These are phyloP conservation scores for Microbotryum saponariae DNA, from an alignment of 1,284 basidiomycete genomes.

Conservation along the genomic window DNA sequence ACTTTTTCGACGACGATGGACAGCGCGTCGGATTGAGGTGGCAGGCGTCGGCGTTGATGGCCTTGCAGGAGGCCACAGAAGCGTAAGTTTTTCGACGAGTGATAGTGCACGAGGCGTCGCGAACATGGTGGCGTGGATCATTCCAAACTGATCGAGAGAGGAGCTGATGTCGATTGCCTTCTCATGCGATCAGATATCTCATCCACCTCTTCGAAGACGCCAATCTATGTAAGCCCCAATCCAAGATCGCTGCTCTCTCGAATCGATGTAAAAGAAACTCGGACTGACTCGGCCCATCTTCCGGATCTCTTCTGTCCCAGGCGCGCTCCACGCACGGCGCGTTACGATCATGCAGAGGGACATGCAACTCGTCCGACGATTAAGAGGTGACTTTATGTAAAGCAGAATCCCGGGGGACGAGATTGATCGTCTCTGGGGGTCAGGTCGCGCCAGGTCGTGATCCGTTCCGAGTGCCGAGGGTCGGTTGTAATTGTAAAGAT, in stretches of 20 bases:
- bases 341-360: slow-evolving; percentile 98
- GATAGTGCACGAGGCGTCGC: background rate
- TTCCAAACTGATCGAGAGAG: background rate
- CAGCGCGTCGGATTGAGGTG: slow-evolving; percentile 64
- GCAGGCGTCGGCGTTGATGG: slow-evolving; percentile 83
- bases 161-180: background rate
- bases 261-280: background rate
- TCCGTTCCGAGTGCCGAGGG: no score
- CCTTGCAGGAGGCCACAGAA: slow-evolving; percentile 89
- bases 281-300: background rate
- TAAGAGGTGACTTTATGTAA: slow-evolving; percentile 58
- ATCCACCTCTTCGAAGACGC: slow-evolving; percentile 94
- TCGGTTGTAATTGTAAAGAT: no score
- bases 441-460: no score
- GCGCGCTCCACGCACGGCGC: slow-evolving; percentile 95
- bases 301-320: slow-evolving; percentile 45
- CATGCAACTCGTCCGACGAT: slow-evolving; percentile 88
- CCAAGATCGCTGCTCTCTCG: background rate
- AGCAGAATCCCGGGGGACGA: no score
- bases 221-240: slow-evolving; percentile 51
- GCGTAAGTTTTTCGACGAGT: slow-evolving; percentile 51
- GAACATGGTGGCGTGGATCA: background rate
- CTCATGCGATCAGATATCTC: slow-evolving; percentile 43
- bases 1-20: slow-evolving; percentile 40
- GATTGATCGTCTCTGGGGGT: no score